Percentiles rank a stretch among this genome's conserved stretches.
These are phyloP conservation scores for Ulmus americana DNA, from an alignment of 331 rosid genomes.

Conservation along the genomic window DNA sequence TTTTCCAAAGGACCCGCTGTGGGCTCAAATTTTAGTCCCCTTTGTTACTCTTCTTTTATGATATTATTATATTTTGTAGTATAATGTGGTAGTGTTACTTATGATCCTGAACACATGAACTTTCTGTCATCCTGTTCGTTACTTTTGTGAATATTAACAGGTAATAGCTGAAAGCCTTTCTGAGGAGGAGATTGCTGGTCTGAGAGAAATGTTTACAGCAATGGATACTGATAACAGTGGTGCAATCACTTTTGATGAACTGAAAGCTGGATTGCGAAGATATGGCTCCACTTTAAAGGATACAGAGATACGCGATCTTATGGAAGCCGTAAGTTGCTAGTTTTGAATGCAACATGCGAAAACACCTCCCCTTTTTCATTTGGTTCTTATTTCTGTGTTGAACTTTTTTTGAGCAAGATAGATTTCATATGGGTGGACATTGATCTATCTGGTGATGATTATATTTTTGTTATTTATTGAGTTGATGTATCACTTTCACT, in stretches of 20 bases:
- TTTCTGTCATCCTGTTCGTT: neutral
- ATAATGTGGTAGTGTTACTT: no score
- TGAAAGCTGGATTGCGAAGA: constrained; percentile 95
- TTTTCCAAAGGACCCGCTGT: neutral
- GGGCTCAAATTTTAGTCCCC: neutral
- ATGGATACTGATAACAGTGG: constrained; percentile 99
- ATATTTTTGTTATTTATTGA: neutral
- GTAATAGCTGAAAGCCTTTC: constrained; percentile 98
- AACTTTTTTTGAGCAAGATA: neutral
- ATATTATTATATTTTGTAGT: neutral
- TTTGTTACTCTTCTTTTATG: neutral
- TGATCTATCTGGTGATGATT: neutral
- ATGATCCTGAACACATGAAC: neutral
- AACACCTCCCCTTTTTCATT: neutral
- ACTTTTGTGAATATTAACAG: constrained; percentile 35
- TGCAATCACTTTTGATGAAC: constrained; percentile 96
- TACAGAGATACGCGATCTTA: constrained; percentile 92
- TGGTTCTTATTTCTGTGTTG: neutral
- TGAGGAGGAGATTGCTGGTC: constrained; percentile 98
- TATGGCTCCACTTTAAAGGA: constrained; percentile 97
- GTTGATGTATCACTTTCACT: neutral
- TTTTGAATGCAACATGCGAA: neutral
- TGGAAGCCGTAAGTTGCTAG: constrained; percentile 75
- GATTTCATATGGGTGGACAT: neutral
- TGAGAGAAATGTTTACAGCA: constrained; percentile 88